Base-by-base conservation (phyloP, 306 rosid genomes). In the Pachyrhizus erosus region DNA sequence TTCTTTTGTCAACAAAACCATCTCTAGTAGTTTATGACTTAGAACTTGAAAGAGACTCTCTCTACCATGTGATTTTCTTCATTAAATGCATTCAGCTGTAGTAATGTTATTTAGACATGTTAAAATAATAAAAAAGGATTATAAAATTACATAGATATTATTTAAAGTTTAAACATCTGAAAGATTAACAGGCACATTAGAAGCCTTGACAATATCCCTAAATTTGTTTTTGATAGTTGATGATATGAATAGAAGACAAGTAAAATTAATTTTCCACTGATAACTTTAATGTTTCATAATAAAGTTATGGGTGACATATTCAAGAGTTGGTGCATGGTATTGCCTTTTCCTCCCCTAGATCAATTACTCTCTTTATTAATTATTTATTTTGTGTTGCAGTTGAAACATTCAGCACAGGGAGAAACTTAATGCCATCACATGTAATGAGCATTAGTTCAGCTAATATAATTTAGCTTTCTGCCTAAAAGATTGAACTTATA, bases 361-460 rank as follows among this genome's bases (percentile, higher is more conserved):
- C 3, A 10, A 21, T 43, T 42, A 0, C 34, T 68, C 6, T 40
- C 18, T 21, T 11, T 0, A 13, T 24, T 13, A 61, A 12, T n/a
- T 37, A 7, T 54, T 27, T 54, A 14, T 75, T 40, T 45, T 70
- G 39, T 70, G 58, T 51, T 73, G 80, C 77, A 84, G 84, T 17
- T 64, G 13, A 17, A 17, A 40, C 65, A 52, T 23, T 42, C 55
- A 42, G 12, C 64, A 21, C 3, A 1, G 64, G 24, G 45, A 40
- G 26, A 34, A 45, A 9, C 39, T 65, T 72, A 55, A 24, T 31
- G 71, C 54, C 40, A 5, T 65, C 20, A 13, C 17, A 76, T 69
- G 86, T 82, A 76, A 68, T 76, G 54, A 31, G 13, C 33, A 23
- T 45, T 67, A 29, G 72, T 45, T 68, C 17, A 18, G 46, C 46